phyloP scores from a whole-genome alignment of 1,284 basidiomycete genomes.

The Malassezia equina region DNA sequence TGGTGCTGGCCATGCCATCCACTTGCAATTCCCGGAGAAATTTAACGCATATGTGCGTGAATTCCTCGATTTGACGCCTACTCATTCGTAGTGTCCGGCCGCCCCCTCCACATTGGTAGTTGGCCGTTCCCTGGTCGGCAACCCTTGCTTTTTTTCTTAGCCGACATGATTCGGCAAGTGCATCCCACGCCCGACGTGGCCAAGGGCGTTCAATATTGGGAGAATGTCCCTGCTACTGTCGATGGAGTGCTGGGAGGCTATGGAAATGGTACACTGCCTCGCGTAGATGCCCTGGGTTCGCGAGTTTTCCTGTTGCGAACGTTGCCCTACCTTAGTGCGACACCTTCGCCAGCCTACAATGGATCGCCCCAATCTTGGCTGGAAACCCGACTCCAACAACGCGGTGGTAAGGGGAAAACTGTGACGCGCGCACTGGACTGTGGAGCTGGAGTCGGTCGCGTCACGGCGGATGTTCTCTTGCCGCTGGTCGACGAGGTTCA shows the following conservation, averaged over 20 bases:
- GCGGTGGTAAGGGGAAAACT: slow-evolving; percentile 31
- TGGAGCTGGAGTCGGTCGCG: slow-evolving; percentile 45
- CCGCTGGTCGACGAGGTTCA: slow-evolving; percentile 45
- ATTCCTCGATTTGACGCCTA: not conserved
- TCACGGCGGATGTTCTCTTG: slow-evolving; percentile 36
- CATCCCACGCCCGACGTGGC: slow-evolving; percentile 42
- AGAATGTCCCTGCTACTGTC: slow-evolving; percentile 41
- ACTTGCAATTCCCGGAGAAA: slow-evolving; percentile 51
- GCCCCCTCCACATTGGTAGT: not conserved
- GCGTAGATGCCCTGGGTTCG: slow-evolving; percentile 43
- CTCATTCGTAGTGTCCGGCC: not conserved
- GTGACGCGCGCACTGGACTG: slow-evolving; percentile 40
- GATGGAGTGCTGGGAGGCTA: slow-evolving; percentile 44
- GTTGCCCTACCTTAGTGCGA: slow-evolving; percentile 33
- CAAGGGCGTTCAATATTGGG: slow-evolving; percentile 43
- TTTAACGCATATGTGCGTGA: slow-evolving; percentile 24
- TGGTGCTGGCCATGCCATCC: slow-evolving; percentile 61
- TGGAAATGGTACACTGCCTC: slow-evolving; percentile 38
- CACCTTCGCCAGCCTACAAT: slow-evolving; percentile 32
- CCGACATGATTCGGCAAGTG: slow-evolving; percentile 11
- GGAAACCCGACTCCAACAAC: slow-evolving; percentile 21
- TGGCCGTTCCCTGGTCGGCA: not conserved
- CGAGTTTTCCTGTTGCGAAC: slow-evolving; percentile 38
- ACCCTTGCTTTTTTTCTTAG: not conserved
- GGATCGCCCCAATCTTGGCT: slow-evolving; percentile 27